Base-by-base conservation (phyloP, 148 eudicot species). In the Euryodendron excelsum region DNA sequence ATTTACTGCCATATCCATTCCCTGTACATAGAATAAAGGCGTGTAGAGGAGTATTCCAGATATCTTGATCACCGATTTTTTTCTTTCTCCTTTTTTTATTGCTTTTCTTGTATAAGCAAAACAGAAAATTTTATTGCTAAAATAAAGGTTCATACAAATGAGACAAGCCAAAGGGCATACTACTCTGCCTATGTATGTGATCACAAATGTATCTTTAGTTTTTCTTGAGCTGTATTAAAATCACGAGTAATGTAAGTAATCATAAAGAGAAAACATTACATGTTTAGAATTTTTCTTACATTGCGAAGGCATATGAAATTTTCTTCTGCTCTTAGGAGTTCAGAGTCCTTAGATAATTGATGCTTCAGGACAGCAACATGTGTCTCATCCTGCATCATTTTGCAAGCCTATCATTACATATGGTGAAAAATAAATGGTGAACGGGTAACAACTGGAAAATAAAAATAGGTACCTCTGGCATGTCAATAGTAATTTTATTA, bases 401-500 rank as follows among this genome's bases (percentile, higher is more conserved):
- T 30, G 50, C 37, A 78, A 50, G 41, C 59, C n/a, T 13, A 34
- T 34, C 31, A n/a, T 73, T 34, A 73, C 27, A n/a, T 21, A n/a
- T 14, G 12, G 63, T 12, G 10, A 27, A 73, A 30, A 44, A 31
- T 34, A 64, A 78, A n/a, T 25, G 63, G 39, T 23, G 52, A 60
- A 59, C 31, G 9, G 20, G 56, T 10, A 36, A 59, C 39, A 39
- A n/a, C 21, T 14, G 17, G 37, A 36, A n/a, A 67, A 8, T 12
- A 14, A 83, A 89, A 82, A 37, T 37, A 25, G 48, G 27, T 48
- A 93, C 97, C 96, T 93, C 92, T 33, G 95, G 97, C 89, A 88
- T 78, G 81, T 93, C 89, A 84, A 93, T 87, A 52, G 88, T 79
- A n/a, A 93, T 95, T 87, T 91, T 90, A 69, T 93, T 93, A 7